Percentiles rank a stretch among this genome's conserved stretches.
Conservation (phyloP, 1,284 basidiomycete genomes). For the Gastroboletus turbinatus region DNA sequence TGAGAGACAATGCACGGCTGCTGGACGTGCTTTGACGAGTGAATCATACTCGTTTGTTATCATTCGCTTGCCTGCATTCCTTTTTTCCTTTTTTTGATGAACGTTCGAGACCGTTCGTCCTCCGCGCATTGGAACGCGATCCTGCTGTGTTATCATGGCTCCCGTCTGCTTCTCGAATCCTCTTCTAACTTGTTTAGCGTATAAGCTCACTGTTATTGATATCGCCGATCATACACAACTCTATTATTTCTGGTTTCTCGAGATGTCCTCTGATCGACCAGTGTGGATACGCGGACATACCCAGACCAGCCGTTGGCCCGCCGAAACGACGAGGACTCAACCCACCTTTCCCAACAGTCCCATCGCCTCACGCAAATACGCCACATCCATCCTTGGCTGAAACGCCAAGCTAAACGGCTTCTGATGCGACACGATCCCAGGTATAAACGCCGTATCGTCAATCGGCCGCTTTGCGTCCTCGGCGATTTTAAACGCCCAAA, state of each 20-base stretch:
- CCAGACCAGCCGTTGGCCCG: too few relatives aligned
- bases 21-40: constrained; percentile 4
- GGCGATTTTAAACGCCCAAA: constrained; percentile 59
- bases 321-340: neutral
- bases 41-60: neutral
- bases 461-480: constrained; percentile 51
- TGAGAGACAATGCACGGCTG: neutral
- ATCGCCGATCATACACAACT: neutral
- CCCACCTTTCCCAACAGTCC: neutral
- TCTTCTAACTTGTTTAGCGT: too few relatives aligned
- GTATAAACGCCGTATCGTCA: constrained; percentile 55
- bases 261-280: neutral
- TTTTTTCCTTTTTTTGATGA: neutral
- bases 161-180: neutral
- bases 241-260: neutral
- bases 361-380: constrained; percentile 10
- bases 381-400: constrained; percentile 37
- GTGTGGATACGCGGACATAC: too few relatives aligned
- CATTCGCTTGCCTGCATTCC: neutral
- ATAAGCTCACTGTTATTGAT: neutral
- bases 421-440: constrained; percentile 57
- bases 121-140: neutral
- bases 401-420: constrained; percentile 54
- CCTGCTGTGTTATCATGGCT: neutral
- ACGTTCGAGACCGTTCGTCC: neutral